Evolutionary conservation across 495 filamentous ascomycete species (phyloP), one percentile per base, ranked within the genome.

Genomic region (Evernia prunastri): DNA sequence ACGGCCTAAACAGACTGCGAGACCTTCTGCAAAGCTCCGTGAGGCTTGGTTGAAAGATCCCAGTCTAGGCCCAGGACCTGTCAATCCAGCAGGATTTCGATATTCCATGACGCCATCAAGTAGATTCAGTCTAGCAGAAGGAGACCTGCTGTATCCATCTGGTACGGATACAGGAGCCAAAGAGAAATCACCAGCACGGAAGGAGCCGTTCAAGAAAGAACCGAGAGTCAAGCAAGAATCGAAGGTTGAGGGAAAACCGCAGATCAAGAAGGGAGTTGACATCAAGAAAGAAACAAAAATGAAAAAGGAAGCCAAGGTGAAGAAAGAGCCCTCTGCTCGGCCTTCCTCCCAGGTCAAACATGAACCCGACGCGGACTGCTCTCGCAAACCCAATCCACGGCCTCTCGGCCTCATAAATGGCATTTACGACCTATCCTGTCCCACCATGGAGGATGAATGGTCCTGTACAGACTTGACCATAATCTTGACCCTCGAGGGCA

Each of bases 371-470:
- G 60, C 18, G 37, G 7, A 31, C 56, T 29, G 53, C 13, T 33
- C 58, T 47, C 31, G 49, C 40, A 18, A 6, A 51, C 35, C 33
- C 20, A 58, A 58, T 12, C 63, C 69, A 10, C 45, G 59, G 4
- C 67, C 68, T 10, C 66, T 79, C 0, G 77, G 78, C n/a, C 72
- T 79, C 18, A 69, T 82, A 8, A 80, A 78, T 67, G 79, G 80
- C 29, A 71, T 73, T 20, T 82, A 82, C 71, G 60, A 68, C 23
- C 64, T 82, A 31, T 58, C 36, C 53, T 74, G 69, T 47, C 65
- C 42, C 2, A 61, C 59, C 4, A 58, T 72, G 0, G 47, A 40
- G 8, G 56, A 57, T 1, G 37, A 73, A 47, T 67, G 64, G 47
- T 12, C 13, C 7, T 37, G 33, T 23, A 39, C 42, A 40, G 45